Conservation (phyloP, 164 flowering plant species). For the Liquidambar formosana region DNA sequence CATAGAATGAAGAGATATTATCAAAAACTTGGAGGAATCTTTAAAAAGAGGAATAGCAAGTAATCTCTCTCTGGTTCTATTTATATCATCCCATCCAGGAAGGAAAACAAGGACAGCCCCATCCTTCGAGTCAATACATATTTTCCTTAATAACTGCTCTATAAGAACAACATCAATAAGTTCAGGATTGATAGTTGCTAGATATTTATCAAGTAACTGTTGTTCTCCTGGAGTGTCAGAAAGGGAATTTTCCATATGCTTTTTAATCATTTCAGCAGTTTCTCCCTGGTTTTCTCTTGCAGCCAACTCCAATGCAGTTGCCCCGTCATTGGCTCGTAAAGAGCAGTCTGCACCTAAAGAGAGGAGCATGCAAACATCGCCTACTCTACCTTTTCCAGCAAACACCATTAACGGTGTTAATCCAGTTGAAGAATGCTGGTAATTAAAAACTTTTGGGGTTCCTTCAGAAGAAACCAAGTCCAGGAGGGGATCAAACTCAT, state of each 20-base stretch:
- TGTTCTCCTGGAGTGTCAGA: constrained; percentile 43
- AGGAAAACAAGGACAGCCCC: constrained; percentile 95
- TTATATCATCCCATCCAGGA: constrained; percentile 98
- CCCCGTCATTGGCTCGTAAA: constrained; percentile 61
- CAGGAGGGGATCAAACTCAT: constrained; percentile 77
- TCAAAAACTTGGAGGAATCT: constrained; percentile 60
- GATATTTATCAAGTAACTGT: constrained; percentile 65
- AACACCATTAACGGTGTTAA: constrained; percentile 87
- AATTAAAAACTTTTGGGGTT: constrained; percentile 52
- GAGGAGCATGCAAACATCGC: constrained; percentile 85
- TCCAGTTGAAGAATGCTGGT: constrained; percentile 79
- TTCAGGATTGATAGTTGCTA: constrained; percentile 58
- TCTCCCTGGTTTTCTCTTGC: constrained; percentile 56
- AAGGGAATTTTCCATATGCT: constrained; percentile 36
- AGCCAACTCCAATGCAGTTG: constrained; percentile 80
- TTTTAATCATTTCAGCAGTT: constrained; percentile 55
- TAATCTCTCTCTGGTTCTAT: constrained; percentile 56
- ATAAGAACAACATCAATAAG: constrained; percentile 69
- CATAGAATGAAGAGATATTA: constrained; percentile 88
- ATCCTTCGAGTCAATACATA: constrained; percentile 77
- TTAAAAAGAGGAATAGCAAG: constrained; percentile 53
- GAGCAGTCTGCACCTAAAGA: constrained; percentile 77
- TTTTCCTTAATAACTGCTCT: constrained; percentile 64
- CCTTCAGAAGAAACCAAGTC: constrained; percentile 67
- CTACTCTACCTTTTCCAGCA: constrained; percentile 82